A percentile compares a stretch with the other conserved stretches of the same genome.
phyloP scores from a whole-genome alignment of 2,329 filamentous ascomycete species.

The Phyllosticta citrichinensis region DNA sequence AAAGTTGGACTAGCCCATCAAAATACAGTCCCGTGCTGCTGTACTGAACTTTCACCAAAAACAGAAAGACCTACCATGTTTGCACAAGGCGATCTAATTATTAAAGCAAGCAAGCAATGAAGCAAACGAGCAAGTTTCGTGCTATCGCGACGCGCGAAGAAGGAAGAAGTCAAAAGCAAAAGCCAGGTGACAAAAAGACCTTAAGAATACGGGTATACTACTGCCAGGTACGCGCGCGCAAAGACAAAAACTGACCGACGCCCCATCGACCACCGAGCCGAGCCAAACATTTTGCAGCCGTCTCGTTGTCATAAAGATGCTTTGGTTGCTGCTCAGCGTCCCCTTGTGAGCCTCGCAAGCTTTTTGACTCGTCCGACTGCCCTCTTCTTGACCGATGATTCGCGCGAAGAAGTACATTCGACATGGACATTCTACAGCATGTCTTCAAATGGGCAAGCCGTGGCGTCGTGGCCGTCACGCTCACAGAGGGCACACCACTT shows the following conservation, averaged over 20 bases:
- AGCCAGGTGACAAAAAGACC: neutral
- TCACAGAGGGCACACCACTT: conserved; percentile 98
- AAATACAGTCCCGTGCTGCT: neutral
- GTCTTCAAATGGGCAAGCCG: conserved; percentile 88
- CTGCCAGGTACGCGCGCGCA: neutral
- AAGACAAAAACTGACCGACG: neutral
- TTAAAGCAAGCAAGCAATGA: neutral
- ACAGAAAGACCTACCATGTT: neutral
- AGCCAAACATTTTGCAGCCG: neutral
- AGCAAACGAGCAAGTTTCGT: neutral
- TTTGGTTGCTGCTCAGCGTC: neutral
- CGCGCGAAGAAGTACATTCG: neutral
- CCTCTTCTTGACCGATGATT: neutral
- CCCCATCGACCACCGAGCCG: neutral
- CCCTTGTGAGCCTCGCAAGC: neutral
- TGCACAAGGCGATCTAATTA: neutral
- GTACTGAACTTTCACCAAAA: neutral
- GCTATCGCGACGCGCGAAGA: neutral
- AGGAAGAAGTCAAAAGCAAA: neutral
- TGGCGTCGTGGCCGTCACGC: conserved; percentile 90
- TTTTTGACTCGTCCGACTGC: neutral
- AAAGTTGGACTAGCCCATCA: neutral
- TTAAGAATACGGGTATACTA: neutral
- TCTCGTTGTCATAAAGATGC: neutral
- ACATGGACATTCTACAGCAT: conserved; percentile 34